Base-by-base conservation (phyloP, 2,329 filamentous ascomycete genomes). In the Aspergillus sp. region DNA sequence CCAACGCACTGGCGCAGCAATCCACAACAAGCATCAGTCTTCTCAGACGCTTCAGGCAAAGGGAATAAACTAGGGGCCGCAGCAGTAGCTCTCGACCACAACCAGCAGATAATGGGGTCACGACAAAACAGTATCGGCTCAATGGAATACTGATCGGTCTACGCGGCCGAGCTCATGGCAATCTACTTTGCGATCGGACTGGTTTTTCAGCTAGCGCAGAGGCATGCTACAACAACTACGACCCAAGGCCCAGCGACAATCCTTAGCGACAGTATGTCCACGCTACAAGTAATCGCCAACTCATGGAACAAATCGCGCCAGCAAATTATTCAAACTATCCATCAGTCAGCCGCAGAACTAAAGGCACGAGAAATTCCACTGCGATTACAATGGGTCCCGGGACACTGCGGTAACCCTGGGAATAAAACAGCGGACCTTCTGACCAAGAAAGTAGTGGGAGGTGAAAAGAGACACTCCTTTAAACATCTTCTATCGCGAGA, bases 21-120 rank as follows among this genome's bases (percentile, higher is more conserved):
- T 28, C 59, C 13, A 64, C 21, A 3, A 56, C 63, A 1, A 61
- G 59, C 38, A 57, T 67, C n/a, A 0, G 58, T 69, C 25, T 67
- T 61, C 50, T 66, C 61, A n/a, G 66, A 68, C 36, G 66, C 63
- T 52, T 67, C 65, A 1, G 62, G 67, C 48, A 63, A 60, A n/a
- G n/a, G n/a, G n/a, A n/a, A n/a, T n/a, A n/a, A n/a, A n/a, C n/a
- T n/a, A n/a, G n/a, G n/a, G n/a, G n/a, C n/a, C n/a, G n/a, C n/a
- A n/a, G n/a, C n/a, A n/a, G n/a, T n/a, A n/a, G n/a, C n/a, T 12
- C 60, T 67, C 8, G 38, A 65, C 56, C 19, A 43, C 5, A 57
- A 65, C 30, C 45, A 47, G 5, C 17, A 59, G n/a, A 52, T 63
- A 12, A 23, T 59, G 13, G 17, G 59, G 45, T 63, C 61, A n/a